Evolutionary conservation across 768 basidiomycete species (phyloP).

Genomic region (Tulasnella sp.): DNA sequence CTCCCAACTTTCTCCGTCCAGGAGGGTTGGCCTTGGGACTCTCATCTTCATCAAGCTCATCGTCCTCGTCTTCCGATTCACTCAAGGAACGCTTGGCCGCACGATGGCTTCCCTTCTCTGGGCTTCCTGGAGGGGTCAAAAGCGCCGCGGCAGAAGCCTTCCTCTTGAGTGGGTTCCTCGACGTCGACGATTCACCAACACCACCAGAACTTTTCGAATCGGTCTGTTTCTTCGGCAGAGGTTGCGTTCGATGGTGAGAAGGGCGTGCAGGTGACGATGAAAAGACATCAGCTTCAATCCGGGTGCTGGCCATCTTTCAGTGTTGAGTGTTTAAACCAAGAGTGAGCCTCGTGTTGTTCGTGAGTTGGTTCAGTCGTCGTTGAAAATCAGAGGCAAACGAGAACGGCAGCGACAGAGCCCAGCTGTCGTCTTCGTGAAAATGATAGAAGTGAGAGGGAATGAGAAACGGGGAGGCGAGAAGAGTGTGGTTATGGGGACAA

Average conservation of each 20-base stretch:
- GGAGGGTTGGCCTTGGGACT: not conserved
- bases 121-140: slow-evolving; percentile 54
- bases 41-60: slow-evolving; percentile 15
- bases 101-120: slow-evolving; percentile 34
- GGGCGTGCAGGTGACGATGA: slow-evolving; percentile 17
- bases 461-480: too few relatives aligned
- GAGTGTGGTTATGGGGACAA: too few relatives aligned
- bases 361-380: not conserved
- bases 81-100: slow-evolving; percentile 28
- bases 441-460: not conserved
- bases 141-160: slow-evolving; percentile 52
- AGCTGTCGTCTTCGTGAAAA: too few relatives aligned
- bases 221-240: not conserved
- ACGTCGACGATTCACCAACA: not conserved
- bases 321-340: not conserved
- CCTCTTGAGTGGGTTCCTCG: slow-evolving; percentile 39
- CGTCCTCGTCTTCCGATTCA: slow-evolving; percentile 21
- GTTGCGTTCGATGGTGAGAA: slow-evolving; percentile 16
- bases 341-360: too few relatives aligned
- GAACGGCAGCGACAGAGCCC: too few relatives aligned
- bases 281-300: slow-evolving; percentile 13
- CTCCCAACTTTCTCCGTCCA: not conserved
- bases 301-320: not conserved
- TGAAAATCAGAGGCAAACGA: not conserved
- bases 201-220: not conserved